Percentiles rank a stretch among this genome's conserved stretches.
phyloP scores from a whole-genome alignment of 768 basidiomycete species.

The Plicaturopsis crispa region DNA sequence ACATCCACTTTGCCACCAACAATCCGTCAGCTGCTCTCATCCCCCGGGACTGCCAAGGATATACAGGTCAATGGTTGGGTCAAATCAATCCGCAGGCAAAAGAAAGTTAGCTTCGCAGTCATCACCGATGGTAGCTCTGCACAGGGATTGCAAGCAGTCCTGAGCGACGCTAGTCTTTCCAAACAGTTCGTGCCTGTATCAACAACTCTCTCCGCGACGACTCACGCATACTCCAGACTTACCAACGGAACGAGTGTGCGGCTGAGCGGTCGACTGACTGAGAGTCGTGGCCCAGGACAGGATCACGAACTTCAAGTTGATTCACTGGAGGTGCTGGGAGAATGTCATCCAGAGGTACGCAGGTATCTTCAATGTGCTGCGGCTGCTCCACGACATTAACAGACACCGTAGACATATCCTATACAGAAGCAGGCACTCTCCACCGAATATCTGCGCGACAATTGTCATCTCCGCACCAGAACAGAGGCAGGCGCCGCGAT shows the following conservation, averaged over 20 bases:
- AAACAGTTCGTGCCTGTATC: constrained; percentile 19
- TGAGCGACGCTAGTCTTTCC: constrained; percentile 33
- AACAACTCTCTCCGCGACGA: background rate
- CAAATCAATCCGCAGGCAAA: constrained; percentile 78
- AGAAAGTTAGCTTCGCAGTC: constrained; percentile 80
- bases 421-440: constrained; percentile 87
- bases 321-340: constrained; percentile 42
- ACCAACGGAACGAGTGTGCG: constrained; percentile 51
- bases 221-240: constrained; percentile 24
- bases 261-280: constrained; percentile 35
- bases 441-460: constrained; percentile 73
- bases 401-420: constrained; percentile 44
- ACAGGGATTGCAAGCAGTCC: constrained; percentile 72
- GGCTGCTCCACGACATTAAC: background rate
- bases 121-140: constrained; percentile 74
- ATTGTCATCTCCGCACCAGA: constrained; percentile 82
- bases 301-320: constrained; percentile 43
- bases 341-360: constrained; percentile 53
- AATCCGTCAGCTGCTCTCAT: constrained; percentile 28
- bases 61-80: constrained; percentile 73
- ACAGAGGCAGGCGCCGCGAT: constrained; percentile 66
- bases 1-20: constrained; percentile 23
- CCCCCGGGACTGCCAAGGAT: constrained; percentile 5
- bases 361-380: no score
- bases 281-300: constrained; percentile 44